Evolutionary conservation across 257 asterid genomes (phyloP).

Genomic region (Nicotiana otophora): DNA sequence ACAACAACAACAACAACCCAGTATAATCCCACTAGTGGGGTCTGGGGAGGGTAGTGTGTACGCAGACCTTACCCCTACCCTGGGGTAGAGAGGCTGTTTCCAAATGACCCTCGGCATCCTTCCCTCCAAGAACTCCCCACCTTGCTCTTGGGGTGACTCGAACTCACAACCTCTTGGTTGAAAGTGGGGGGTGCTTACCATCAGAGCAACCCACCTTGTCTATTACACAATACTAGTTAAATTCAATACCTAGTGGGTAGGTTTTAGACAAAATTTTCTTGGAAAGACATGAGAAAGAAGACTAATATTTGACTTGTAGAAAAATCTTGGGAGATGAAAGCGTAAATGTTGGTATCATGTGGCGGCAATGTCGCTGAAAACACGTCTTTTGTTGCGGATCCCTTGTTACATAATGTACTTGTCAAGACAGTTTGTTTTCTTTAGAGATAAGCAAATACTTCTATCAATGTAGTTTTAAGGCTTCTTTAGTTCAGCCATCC

Average conservation of each 20-base stretch:
- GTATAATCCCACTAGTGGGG: too few species aligned
- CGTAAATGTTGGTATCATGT: not conserved
- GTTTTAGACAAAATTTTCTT: not conserved
- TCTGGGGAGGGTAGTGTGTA: too few species aligned
- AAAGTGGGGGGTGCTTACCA: too few species aligned
- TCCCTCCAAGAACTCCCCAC: too few species aligned
- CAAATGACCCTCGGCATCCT: too few species aligned
- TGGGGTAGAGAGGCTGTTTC: too few species aligned
- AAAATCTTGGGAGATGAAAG: not conserved
- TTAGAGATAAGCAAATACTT: not conserved
- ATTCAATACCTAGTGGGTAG: not conserved
- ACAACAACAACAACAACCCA: too few species aligned
- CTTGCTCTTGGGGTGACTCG: too few species aligned
- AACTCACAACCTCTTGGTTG: too few species aligned
- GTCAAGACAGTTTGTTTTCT: not conserved
- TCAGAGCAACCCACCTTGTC: too few species aligned
- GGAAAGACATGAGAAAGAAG: not conserved
- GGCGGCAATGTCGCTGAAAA: not conserved
- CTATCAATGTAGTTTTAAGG: not conserved
- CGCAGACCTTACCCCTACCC: too few species aligned
- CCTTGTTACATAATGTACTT: not conserved
- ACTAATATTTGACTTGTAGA: not conserved
- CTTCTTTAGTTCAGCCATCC: slow-evolving; percentile 33
- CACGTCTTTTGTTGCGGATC: not conserved
- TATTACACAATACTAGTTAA: not conserved